A percentile compares a stretch with the other conserved stretches of the same genome.
Conservation (phyloP, 306 rosid species). For the Adenanthera pavonina region DNA sequence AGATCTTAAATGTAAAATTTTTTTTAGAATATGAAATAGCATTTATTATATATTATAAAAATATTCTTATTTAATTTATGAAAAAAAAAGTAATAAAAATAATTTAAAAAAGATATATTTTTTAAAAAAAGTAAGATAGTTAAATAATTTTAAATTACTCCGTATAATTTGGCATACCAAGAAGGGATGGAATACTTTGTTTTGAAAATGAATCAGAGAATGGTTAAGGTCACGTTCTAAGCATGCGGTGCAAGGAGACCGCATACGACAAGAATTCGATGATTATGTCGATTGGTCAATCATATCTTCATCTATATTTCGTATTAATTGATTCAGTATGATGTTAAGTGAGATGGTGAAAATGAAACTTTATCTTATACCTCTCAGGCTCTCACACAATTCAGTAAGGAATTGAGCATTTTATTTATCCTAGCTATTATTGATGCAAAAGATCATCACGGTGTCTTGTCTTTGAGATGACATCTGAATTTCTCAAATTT, state of each 20-base stretch:
- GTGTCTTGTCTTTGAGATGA: background rate
- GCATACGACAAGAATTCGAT: background rate
- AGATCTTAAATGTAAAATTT: too few species aligned
- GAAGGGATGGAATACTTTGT: too few species aligned
- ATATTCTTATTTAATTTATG: too few species aligned
- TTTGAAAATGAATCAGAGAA: too few species aligned
- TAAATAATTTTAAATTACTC: too few species aligned
- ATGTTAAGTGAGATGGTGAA: background rate
- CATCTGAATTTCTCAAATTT: background rate
- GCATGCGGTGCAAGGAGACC: background rate
- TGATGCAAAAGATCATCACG: background rate
- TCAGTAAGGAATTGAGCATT: background rate
- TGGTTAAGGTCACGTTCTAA: background rate
- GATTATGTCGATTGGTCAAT: background rate
- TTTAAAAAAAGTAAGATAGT: too few species aligned
- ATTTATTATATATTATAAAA: too few species aligned
- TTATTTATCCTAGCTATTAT: background rate
- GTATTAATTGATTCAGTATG: background rate
- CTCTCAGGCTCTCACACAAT: background rate
- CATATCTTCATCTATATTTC: background rate
- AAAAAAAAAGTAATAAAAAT: too few species aligned
- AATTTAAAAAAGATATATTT: too few species aligned
- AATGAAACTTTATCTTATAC: background rate
- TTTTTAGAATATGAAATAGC: too few species aligned
- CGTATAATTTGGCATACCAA: too few species aligned